A percentile compares a stretch with the other conserved stretches of the same genome.
Evolutionary conservation across 179 eudicot species (phyloP).

Genomic region (Spergularia azorica): DNA sequence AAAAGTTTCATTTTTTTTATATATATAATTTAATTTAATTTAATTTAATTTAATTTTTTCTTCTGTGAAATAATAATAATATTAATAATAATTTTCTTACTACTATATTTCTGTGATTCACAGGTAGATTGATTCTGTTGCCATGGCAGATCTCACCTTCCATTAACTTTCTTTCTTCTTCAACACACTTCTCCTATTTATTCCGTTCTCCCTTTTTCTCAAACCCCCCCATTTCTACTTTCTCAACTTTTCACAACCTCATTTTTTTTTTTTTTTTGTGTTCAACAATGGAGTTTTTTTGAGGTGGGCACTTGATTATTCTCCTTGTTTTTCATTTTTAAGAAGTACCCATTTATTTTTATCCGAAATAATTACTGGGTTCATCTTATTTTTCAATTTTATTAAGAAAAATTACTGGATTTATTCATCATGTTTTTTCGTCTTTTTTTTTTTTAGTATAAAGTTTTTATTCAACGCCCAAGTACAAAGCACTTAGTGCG

Average conservation of each 20-base stretch:
- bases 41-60: background rate
- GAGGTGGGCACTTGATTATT: constrained; percentile 2
- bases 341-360: constrained; percentile 8
- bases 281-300: constrained; percentile 11
- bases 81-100: too few relatives aligned
- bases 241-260: background rate
- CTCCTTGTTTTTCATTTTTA: background rate
- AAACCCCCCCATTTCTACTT: background rate
- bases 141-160: constrained; percentile 44
- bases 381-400: constrained; percentile 5
- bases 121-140: constrained; percentile 35
- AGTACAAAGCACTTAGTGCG: constrained; percentile 42
- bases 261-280: background rate
- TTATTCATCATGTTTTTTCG: background rate
- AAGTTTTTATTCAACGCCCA: constrained; percentile 26
- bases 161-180: constrained; percentile 29
- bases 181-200: constrained; percentile 2
- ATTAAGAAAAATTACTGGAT: constrained; percentile 24
- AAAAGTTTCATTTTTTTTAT: background rate
- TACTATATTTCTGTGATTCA: background rate
- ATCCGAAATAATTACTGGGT: constrained; percentile 23
- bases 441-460: background rate
- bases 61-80: too few relatives aligned
- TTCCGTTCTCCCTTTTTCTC: background rate
- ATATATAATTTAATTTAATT: background rate